Evolutionary conservation across 257 asterid species (phyloP).

Genomic region (Agastache rugosa): DNA sequence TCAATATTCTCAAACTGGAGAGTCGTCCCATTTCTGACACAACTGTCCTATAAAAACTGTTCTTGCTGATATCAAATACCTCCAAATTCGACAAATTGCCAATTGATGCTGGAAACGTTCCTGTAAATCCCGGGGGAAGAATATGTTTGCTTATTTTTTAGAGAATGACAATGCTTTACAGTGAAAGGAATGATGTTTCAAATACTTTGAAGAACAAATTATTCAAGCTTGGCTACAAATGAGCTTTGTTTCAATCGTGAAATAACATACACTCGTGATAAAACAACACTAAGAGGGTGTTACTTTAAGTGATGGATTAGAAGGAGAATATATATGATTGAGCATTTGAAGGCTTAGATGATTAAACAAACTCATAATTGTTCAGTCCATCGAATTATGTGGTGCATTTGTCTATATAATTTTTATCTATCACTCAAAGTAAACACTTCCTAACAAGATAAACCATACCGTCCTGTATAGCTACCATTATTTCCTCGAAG

Average conservation of each 20-base stretch:
- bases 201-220: not conserved
- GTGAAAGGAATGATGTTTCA: not conserved
- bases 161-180: not conserved
- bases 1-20: not conserved
- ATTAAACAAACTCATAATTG: no score
- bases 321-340: no score
- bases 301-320: no score
- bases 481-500: not conserved
- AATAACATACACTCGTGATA: no score
- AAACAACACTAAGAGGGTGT: no score
- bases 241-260: no score
- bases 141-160: not conserved
- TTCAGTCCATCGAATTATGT: no score
- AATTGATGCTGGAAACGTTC: not conserved
- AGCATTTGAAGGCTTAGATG: no score
- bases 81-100: conserved; percentile 14
- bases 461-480: not conserved
- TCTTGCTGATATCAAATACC: not conserved
- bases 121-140: not conserved
- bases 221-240: not conserved
- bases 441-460: not conserved
- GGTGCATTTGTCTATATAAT: no score
- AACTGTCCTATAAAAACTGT: not conserved
- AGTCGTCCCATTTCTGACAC: not conserved
- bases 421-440: no score